Conservation (phyloP, 2,329 filamentous ascomycete species). For the Penicillium sp. region DNA sequence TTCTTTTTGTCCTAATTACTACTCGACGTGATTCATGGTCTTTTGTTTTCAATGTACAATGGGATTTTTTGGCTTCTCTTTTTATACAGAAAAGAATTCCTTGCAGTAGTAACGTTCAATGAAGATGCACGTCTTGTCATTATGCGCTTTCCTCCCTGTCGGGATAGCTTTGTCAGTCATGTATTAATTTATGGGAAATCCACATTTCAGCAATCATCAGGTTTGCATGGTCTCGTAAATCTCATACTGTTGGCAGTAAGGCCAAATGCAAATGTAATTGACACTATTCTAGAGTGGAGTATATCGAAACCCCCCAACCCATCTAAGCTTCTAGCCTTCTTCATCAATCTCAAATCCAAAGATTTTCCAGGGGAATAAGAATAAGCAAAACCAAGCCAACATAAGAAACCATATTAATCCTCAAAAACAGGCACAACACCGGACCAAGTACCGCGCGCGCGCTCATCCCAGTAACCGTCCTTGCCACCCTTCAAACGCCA, state of each 20-base stretch:
- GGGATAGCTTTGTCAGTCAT: not conserved
- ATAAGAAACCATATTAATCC: constrained; percentile 10
- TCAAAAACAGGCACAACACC: constrained; percentile 57
- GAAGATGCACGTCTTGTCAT: not conserved
- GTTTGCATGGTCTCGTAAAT: too few species aligned
- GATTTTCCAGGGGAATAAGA: not conserved
- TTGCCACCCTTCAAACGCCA: constrained; percentile 74
- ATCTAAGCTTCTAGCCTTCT: not conserved
- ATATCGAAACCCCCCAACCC: not conserved
- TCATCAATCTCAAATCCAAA: not conserved
- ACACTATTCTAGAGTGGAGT: constrained; percentile 2
- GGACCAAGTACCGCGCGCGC: constrained; percentile 66
- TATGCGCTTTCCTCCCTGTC: not conserved
- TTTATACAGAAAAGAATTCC: not conserved
- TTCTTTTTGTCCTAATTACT: not conserved
- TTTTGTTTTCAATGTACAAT: not conserved
- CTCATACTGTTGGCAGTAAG: too few species aligned
- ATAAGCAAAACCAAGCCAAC: too few species aligned
- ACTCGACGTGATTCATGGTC: not conserved
- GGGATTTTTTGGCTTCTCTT: not conserved
- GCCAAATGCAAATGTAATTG: not conserved
- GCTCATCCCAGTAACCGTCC: constrained; percentile 92
- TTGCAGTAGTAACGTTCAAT: not conserved
- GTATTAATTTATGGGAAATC: not conserved
- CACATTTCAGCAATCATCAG: not conserved